Conservation (phyloP, 768 basidiomycete genomes). For the Psilocybe tampanensis region DNA sequence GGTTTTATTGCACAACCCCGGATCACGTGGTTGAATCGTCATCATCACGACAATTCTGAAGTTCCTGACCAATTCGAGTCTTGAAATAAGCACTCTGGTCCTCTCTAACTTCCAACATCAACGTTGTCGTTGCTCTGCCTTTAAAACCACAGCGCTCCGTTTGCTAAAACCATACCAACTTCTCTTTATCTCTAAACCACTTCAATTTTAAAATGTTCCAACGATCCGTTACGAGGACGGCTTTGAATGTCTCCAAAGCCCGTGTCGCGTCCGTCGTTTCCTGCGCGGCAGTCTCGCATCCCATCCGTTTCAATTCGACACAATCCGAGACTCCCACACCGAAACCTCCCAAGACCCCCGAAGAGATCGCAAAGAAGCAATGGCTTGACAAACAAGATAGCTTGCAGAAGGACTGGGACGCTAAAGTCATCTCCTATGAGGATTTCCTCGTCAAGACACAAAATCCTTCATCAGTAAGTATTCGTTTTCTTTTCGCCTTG, state of each 20-base stretch:
- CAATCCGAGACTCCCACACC: constrained; percentile 17
- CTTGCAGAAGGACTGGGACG: constrained; percentile 75
- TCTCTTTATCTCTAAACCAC: not conserved
- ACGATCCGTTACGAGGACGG: constrained; percentile 25
- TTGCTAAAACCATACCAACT: not conserved
- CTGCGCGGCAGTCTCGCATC: constrained; percentile 2
- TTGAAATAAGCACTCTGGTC: not conserved
- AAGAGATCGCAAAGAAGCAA: constrained; percentile 34
- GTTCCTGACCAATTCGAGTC: not conserved
- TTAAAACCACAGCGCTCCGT: not conserved
- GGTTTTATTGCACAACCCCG: not conserved
- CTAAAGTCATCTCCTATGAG: constrained; percentile 73
- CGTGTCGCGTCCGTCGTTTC: not conserved
- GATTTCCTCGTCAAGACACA: constrained; percentile 79
- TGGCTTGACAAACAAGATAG: constrained; percentile 39
- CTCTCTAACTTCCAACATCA: not conserved
- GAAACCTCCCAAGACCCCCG: constrained; percentile 28
- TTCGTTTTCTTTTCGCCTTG: not conserved
- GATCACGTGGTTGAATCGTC: constrained; percentile 14
- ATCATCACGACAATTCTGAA: constrained; percentile 15
- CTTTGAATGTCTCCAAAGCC: constrained; percentile 16
- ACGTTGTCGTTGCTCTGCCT: not conserved
- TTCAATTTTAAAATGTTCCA: constrained; percentile 19
- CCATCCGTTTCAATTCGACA: constrained; percentile 31
- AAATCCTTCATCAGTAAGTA: constrained; percentile 66